Evolutionary conservation across 495 filamentous ascomycete genomes (phyloP), one percentile per base, ranked within the genome.

Genomic region (Pyrenula massariospora): DNA sequence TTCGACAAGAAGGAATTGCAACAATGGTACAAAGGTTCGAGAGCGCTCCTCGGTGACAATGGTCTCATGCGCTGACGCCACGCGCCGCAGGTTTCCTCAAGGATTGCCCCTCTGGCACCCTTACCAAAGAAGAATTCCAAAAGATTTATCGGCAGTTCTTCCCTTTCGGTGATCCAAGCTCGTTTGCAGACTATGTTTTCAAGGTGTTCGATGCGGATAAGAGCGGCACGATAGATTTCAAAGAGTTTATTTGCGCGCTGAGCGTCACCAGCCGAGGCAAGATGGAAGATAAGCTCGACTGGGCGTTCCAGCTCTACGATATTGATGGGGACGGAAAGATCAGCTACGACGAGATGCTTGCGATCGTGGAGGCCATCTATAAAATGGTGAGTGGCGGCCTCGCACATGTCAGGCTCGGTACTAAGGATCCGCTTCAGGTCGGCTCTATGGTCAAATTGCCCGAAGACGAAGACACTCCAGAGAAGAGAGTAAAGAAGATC

Each of bases 71-170:
- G 49, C 50, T 21, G 47, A n/a, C 50, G 15, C 21, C 19, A 48
- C 25, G 50, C 53, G 50, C 53, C 59, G 25, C 63, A 98, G 93
- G 93, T 52, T 98, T 98, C 73, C 79, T 96, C 23, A 97, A 98
- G 73, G 93, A 98, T 70, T 98, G 93, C 74, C 93, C 93, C 0
- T 88, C 88, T 10, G 93, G 93, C 65, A 95, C 88, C 75, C 83
- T 98, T 69, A 94, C 89, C 57, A 98, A 97, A 70, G 84, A 92
- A 62, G 93, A 98, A 66, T 98, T 98, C 71, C 93, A 97, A 74
- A 96, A 97, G 73, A 97, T 98, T 63, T 98, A 98, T 70, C 88
- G 91, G 54, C 93, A 97, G 73, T 98, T 98, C 81, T 98, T 98
- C 66, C 93, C 93, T 22, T 98, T 97, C 66, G 93, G 93, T 56